Percentiles rank a stretch among this genome's conserved stretches.
Conservation (phyloP, 2,329 filamentous ascomycete genomes). For the Dothistroma pini region DNA sequence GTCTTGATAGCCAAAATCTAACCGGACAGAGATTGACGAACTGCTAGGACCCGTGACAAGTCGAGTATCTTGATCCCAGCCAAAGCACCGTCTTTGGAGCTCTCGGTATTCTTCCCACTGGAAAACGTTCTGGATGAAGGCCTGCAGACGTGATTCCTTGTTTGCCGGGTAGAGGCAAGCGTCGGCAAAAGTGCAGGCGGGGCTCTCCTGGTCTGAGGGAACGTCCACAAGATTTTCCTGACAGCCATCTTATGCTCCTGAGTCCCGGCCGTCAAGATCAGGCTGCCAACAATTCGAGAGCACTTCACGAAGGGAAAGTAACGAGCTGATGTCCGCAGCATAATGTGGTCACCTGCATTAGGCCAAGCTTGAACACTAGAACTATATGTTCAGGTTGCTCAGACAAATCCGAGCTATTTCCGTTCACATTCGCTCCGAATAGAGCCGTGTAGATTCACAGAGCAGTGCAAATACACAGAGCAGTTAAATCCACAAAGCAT, state of each 20-base stretch:
- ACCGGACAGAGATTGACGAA: not conserved
- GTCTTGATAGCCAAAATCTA: not conserved
- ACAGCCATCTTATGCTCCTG: not conserved
- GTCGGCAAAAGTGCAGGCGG: not conserved
- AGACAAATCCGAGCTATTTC: not conserved
- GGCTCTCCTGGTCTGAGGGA: not conserved
- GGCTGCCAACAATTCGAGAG: not conserved
- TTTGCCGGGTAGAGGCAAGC: not conserved
- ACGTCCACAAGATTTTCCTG: not conserved
- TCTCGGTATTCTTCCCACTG: not conserved
- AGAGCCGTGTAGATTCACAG: not conserved
- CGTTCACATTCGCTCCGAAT: not conserved
- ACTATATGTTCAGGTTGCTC: not conserved
- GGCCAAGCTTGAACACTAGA: not conserved
- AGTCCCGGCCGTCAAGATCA: not conserved
- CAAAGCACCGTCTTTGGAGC: not conserved
- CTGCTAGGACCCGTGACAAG: conserved; percentile 8
- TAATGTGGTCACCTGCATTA: not conserved
- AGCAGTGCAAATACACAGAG: not conserved
- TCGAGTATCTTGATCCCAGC: conserved; percentile 9
- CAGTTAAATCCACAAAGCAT: not conserved
- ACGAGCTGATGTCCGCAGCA: not conserved
- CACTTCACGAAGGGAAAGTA: not conserved
- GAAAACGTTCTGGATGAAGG: not conserved
- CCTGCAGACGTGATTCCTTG: not conserved